These are phyloP conservation scores for Eutypella sp. DNA, from an alignment of 2,329 filamentous ascomycete genomes.

Conservation along the genomic window DNA sequence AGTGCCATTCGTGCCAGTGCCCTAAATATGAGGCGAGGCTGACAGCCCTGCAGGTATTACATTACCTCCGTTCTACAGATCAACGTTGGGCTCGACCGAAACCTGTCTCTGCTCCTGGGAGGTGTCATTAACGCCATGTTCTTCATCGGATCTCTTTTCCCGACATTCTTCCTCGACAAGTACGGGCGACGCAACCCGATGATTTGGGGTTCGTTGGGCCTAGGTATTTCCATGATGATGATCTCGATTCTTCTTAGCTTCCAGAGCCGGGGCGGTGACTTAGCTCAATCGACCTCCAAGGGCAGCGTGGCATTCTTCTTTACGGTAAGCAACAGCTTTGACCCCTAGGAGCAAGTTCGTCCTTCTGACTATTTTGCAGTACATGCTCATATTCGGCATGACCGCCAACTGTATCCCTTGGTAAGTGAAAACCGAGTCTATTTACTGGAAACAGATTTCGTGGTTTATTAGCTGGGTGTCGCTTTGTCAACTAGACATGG, in stretches of 20 bases:
- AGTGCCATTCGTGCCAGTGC: neutral
- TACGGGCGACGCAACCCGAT: conserved; percentile 37
- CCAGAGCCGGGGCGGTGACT: conserved; percentile 4
- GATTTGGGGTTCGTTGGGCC: conserved; percentile 34
- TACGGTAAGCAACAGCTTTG: conserved; percentile 11
- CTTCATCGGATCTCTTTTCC: conserved; percentile 30
- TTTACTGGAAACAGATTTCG: neutral
- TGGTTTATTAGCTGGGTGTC: no score
- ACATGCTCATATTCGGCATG: conserved; percentile 28
- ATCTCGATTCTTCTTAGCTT: conserved; percentile 29
- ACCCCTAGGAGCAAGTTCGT: conserved; percentile 1
- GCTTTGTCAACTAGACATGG: no score
- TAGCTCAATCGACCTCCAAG: conserved; percentile 14
- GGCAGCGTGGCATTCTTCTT: conserved; percentile 35
- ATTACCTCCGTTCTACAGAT: conserved; percentile 7
- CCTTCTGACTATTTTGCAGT: conserved; percentile 9
- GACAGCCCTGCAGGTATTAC: neutral
- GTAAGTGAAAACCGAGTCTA: conserved; percentile 20
- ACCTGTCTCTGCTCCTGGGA: conserved; percentile 8
- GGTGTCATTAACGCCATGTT: conserved; percentile 12
- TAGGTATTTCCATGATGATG: conserved; percentile 32
- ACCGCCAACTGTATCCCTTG: conserved; percentile 31
- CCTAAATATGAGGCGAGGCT: neutral
- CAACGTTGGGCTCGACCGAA: conserved; percentile 2
- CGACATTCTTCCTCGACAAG: conserved; percentile 29